A percentile compares a stretch with the other conserved stretches of the same genome.
These are phyloP conservation scores for Tetragonia tetragonoides DNA, from an alignment of 148 eudicot species.

Conservation along the genomic window DNA sequence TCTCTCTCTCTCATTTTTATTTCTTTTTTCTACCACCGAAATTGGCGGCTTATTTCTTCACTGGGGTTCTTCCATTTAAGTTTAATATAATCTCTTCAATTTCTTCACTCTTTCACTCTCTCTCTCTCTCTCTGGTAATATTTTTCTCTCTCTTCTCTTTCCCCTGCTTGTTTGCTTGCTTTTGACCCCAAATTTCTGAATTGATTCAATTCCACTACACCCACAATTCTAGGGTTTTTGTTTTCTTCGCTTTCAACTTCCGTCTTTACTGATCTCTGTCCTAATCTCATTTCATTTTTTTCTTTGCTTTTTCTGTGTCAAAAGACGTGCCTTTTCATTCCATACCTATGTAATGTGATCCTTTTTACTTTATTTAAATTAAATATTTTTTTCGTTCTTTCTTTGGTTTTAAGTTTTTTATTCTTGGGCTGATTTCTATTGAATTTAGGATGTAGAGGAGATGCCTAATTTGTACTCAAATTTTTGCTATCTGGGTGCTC, in stretches of 20 bases:
- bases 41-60: conserved; percentile 22
- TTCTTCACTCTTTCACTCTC: conserved; percentile 6
- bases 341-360: background rate
- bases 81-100: background rate
- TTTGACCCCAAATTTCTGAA: conserved; percentile 3
- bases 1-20: background rate
- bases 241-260: background rate
- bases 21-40: conserved; percentile 3
- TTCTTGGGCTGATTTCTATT: background rate
- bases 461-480: background rate
- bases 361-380: background rate
- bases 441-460: conserved; percentile 5
- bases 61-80: background rate
- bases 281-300: background rate
- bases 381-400: background rate
- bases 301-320: background rate
- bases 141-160: background rate
- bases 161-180: background rate
- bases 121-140: conserved; percentile 18
- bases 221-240: conserved; percentile 29
- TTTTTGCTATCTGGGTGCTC: background rate
- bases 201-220: conserved; percentile 14
- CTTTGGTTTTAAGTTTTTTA: background rate
- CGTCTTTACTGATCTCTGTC: background rate
- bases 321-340: background rate